Base-by-base conservation (phyloP, 805 yeast species). In the Sungouiozyma ichnusensis region DNA sequence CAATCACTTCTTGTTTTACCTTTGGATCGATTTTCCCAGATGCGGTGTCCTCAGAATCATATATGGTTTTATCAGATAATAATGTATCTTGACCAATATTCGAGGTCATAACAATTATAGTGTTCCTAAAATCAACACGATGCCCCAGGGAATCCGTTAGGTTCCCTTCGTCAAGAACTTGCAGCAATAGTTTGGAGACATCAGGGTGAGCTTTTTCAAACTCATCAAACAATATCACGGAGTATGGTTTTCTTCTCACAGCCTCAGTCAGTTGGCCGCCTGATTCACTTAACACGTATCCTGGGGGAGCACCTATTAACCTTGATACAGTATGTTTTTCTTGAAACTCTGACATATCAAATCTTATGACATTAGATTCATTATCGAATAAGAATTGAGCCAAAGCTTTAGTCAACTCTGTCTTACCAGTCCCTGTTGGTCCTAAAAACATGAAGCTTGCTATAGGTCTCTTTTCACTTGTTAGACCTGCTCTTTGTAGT, bases 381-480 rank as follows among this genome's bases (percentile, higher is more conserved):
- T 90, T 90, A 56, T 87, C 92, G 64, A 92, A 92, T 53, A 90
- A 64, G 54, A 92, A 92, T 53, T 86, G 87, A 2, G 97, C 95
- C 44, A 90, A 72, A 0, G 94, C 80, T 62, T 92, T 90, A 6
- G 97, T 88, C 40, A 92, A 72, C 62, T 92, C 97, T 0, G 98
- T 92, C 64, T 90, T 90, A 66, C 98, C 98, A 0, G 97, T 90
- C 66, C 98, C 98, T 0, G 98, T 92, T 41, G 98, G 97, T 17
- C 98, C 98, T 50, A 92, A 69, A 64, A 92, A 92, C 82, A 90
- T 81, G 63, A 92, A 92, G 42, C 95, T 83, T 1, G 97, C 97
- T 53, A 90, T 88, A 5, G 98, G 98, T 47, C 97, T 75, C 63
- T 84, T 84, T 48, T 87, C 95, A 60, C 85, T 83, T 8, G 97